phyloP scores from a whole-genome alignment of 1,284 basidiomycete species.

The Somion occarium region DNA sequence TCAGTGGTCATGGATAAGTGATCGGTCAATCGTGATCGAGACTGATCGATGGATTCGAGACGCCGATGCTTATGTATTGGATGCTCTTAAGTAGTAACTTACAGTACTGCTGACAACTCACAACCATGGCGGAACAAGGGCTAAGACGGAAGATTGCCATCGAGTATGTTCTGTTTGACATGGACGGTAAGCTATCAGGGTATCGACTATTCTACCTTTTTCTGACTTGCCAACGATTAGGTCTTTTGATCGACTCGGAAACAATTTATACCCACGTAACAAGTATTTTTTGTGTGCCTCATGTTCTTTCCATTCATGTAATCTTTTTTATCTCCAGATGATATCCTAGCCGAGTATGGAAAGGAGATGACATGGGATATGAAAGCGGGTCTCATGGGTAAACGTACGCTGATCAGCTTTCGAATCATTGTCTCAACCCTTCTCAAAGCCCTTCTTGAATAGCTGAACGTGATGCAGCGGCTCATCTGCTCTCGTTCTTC shows the following conservation, averaged over 20 bases:
- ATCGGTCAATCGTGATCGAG: too few relatives aligned
- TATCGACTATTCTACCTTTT: background rate
- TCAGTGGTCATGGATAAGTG: too few relatives aligned
- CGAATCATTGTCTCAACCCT: background rate
- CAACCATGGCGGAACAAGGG: too few relatives aligned
- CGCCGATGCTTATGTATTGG: too few relatives aligned
- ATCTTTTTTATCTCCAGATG: constrained; percentile 39
- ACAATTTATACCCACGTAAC: constrained; percentile 71
- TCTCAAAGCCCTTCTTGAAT: background rate
- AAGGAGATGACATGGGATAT: constrained; percentile 81
- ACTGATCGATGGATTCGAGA: too few relatives aligned
- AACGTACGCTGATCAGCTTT: constrained; percentile 46
- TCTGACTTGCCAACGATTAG: constrained; percentile 18
- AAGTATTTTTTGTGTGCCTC: constrained; percentile 38
- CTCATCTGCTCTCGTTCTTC: constrained; percentile 69
- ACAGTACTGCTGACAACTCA: too few relatives aligned
- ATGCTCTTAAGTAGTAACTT: too few relatives aligned
- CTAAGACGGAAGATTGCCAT: constrained; percentile 27
- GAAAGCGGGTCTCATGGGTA: constrained; percentile 80
- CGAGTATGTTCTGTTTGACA: constrained; percentile 77
- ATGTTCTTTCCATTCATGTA: background rate
- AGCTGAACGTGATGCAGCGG: constrained; percentile 64
- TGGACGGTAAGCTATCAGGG: constrained; percentile 54
- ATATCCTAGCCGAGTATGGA: constrained; percentile 67
- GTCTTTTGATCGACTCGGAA: constrained; percentile 69